Evolutionary conservation across 2,329 filamentous ascomycete genomes (phyloP), one percentile per base, ranked within the genome.

Genomic region (Basipetospora chlamydospora): DNA sequence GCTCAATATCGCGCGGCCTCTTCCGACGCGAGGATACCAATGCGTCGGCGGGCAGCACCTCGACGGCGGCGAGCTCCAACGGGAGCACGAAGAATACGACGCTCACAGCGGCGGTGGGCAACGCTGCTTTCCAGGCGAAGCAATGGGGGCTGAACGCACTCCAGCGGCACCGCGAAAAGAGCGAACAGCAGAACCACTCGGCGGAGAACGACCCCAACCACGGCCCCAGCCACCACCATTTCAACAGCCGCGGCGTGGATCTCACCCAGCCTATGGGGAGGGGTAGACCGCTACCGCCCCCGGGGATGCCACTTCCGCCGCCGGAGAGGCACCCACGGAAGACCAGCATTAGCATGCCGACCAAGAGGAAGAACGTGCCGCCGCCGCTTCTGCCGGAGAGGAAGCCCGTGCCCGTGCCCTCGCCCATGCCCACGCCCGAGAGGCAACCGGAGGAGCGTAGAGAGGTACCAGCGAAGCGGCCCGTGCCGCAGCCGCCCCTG

Each of bases 261-360:
- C 44, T 70, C 41, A 58, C 54, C 44, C 72, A 83, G 46, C 85
- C 85, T 2, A 85, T 92, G 62, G 86, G 86, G 2, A 71, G 85
- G 26, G 85, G 85, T 0, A 78, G 80, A 46, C 85, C 85, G 1
- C 61, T 93, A 13, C 85, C 84, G 32, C 84, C 85, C 7, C 82
- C 80, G 3, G 86, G 85, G 2, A 77, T 70, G 30, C 85, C 86
- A 3, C 64, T 93, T 2, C 85, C 86, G 2, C 72, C 65, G 28
- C 79, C 78, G 1, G 72, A 76, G 25, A 70, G 65, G 37, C 69
- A 63, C 39, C 67, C 71, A 6, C 73, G 70, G 48, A 67, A 70
- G 30, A 69, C 66, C 33, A 61, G 68, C 12, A n/a, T n/a, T n/a
- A n/a, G n/a, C n/a, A 69, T 64, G 40, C 63, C 63, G 2, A 71